phyloP scores from a whole-genome alignment of 257 asterid genomes.

The Jasminum sambac region DNA sequence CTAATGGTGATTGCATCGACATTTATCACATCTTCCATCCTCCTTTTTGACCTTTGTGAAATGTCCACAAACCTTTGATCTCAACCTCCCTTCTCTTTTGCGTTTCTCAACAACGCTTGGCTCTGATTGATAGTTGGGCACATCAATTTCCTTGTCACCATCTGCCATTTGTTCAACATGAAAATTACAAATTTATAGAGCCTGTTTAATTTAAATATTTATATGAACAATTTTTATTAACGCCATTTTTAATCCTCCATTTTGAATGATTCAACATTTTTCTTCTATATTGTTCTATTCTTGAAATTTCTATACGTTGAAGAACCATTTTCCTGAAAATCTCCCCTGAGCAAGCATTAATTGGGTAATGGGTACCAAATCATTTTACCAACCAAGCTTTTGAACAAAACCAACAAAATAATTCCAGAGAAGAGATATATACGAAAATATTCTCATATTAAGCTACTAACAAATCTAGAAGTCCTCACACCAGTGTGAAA shows the following conservation, averaged over 20 bases:
- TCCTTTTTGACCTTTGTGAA: slow-evolving; percentile 77
- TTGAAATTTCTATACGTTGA: no score
- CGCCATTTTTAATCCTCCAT: no score
- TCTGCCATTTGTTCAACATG: slow-evolving; percentile 51
- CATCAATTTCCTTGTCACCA: slow-evolving; percentile 38
- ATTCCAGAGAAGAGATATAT: no score
- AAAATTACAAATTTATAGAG: neutral
- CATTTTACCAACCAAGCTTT: neutral
- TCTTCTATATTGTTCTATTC: no score
- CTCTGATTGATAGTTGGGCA: slow-evolving; percentile 51
- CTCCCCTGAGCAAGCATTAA: no score
- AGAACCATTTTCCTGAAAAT: no score
- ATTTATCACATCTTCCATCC: slow-evolving; percentile 73
- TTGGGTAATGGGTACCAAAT: neutral
- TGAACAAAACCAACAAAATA: neutral
- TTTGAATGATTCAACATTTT: no score
- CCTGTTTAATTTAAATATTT: no score
- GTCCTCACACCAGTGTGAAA: neutral
- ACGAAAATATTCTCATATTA: neutral
- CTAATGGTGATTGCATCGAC: slow-evolving; percentile 80
- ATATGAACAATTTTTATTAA: no score
- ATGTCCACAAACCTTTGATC: slow-evolving; percentile 88
- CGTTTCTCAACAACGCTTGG: slow-evolving; percentile 62
- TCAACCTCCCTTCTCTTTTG: slow-evolving; percentile 68
- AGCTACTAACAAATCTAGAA: neutral